Conservation (phyloP, 768 basidiomycete genomes). For the Tricholoma bakamatsutake region DNA sequence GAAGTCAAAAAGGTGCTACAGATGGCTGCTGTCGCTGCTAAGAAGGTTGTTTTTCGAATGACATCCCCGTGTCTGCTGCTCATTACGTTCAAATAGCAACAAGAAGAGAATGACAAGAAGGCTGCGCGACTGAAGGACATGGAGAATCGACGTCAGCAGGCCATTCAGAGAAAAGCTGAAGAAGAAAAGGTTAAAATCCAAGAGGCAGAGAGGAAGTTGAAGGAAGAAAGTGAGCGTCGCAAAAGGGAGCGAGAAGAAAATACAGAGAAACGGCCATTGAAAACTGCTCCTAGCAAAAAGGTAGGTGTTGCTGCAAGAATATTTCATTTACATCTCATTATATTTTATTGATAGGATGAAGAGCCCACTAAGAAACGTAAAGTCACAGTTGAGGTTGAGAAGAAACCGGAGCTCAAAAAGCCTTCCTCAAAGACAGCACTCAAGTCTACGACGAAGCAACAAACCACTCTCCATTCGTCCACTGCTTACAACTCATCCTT, state of each 20-base stretch:
- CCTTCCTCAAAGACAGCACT: constrained; percentile 44
- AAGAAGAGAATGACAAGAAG: constrained; percentile 83
- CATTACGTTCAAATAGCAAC: constrained; percentile 52
- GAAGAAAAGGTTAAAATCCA: constrained; percentile 60
- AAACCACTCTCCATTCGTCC: constrained; percentile 30
- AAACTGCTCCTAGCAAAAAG: constrained; percentile 50
- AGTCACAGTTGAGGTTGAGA: constrained; percentile 43
- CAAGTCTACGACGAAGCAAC: constrained; percentile 38
- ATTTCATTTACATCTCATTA: background rate
- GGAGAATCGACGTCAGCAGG: constrained; percentile 73
- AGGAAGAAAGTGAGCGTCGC: constrained; percentile 68
- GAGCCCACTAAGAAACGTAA: constrained; percentile 71
- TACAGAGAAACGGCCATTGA: constrained; percentile 62
- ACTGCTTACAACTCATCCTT: constrained; percentile 34
- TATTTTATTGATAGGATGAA: constrained; percentile 44
- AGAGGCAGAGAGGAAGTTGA: constrained; percentile 68
- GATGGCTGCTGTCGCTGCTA: constrained; percentile 76
- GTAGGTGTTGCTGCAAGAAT: constrained; percentile 20
- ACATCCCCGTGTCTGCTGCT: background rate
- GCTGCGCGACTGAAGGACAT: constrained; percentile 68
- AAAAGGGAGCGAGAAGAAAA: constrained; percentile 80
- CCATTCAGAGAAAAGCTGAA: constrained; percentile 68
- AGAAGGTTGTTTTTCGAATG: constrained; percentile 58
- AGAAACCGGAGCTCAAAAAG: constrained; percentile 58
- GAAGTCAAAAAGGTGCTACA: constrained; percentile 78